Evolutionary conservation across 108 stramenopile species (phyloP), one percentile per base, ranked within the genome.

Genomic region (Ochromonas danica): DNA sequence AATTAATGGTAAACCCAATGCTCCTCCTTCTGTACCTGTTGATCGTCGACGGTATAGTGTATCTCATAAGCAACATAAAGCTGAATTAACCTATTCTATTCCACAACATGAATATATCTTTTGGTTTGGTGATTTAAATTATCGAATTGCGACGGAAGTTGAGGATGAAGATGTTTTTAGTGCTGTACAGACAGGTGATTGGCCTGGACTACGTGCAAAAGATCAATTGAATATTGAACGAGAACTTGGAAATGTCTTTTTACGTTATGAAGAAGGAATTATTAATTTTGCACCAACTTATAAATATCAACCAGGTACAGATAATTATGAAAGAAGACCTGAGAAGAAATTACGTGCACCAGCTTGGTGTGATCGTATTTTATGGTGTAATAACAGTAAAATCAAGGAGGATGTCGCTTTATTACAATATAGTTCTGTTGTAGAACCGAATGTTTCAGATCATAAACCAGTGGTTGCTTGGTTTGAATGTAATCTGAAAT

Each of bases 341-440:
- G 72, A 75, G 3, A 75, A 75, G 40, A 75, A 75, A 75, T 27
- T 75, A n/a, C 72, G 72, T 42, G 72, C 72, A 27, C 72, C 72
- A 6, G 72, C 72, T 6, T 75, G 72, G 72, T 75, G 72, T 75
- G 72, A 75, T 75, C 72, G 72, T 60, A 75, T 75, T 30, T 75
- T 75, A 75, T 70, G 67, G 67, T 31, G 22, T 31, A 27, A 22
- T 33, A 39, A 42, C 6, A 33, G 6, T 27, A 25, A 3, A 31
- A 33, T 42, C 31, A 60, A 75, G 22, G 31, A 45, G 6, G 36
- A 3, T 27, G 38, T 41, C 3, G 6, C 6, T 35, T 33, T 42
- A 33, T 33, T 67, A 36, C 14, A 38, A 10, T 75, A 75, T 60
- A 38, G 38, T 41, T 33, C n/a, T 6, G 31, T 60, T 39, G 36